Evolutionary conservation across 1,139 yeast genomes (phyloP).

Genomic region (Arxiozyma bovina): DNA sequence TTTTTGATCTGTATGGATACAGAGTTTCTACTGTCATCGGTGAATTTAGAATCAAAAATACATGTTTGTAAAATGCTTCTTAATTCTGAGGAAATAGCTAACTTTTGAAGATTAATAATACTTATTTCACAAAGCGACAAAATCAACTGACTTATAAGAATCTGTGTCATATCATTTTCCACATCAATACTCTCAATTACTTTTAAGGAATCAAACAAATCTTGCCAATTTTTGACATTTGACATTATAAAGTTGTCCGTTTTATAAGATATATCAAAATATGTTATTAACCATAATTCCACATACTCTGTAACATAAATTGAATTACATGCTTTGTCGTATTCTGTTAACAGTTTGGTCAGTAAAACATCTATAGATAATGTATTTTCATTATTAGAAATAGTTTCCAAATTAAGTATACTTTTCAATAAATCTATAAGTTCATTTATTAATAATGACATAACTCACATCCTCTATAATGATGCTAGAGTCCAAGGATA

Average conservation of each 20-base stretch:
- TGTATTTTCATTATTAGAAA: background rate
- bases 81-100: slow-evolving; percentile 1
- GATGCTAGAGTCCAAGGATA: background rate
- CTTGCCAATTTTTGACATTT: background rate
- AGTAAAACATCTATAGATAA: background rate
- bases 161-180: background rate
- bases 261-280: background rate
- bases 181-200: background rate
- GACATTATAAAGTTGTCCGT: slow-evolving; percentile 2
- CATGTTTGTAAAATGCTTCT: slow-evolving; percentile 14
- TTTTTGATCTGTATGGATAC: background rate
- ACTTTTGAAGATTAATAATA: slow-evolving; percentile 7
- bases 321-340: background rate
- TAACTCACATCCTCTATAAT: background rate
- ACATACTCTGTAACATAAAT: background rate
- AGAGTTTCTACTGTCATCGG: background rate
- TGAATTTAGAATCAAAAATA: slow-evolving; percentile 3
- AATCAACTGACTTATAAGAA: background rate
- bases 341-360: background rate
- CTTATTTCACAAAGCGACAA: background rate
- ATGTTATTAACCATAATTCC: background rate
- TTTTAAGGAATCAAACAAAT: background rate
- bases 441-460: background rate
- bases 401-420: background rate
- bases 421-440: background rate